These are phyloP conservation scores for Sporothrix globosa DNA, from an alignment of 2,329 filamentous ascomycete species.

Conservation along the genomic window DNA sequence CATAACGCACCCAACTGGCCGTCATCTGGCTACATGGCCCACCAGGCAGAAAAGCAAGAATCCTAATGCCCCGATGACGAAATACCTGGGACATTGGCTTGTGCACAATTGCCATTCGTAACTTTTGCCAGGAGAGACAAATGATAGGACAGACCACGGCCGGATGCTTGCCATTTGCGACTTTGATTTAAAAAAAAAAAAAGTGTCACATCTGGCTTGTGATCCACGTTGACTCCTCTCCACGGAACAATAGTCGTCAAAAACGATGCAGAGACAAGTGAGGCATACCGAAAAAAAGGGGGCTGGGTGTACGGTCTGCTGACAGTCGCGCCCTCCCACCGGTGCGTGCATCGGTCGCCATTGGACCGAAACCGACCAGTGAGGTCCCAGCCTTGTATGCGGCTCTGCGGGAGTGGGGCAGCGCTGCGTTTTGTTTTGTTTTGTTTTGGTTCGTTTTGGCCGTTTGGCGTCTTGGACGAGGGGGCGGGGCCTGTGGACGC, in stretches of 20 bases:
- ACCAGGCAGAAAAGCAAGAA: background rate
- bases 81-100: background rate
- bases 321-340: background rate
- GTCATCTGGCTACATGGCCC: background rate
- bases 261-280: background rate
- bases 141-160: background rate
- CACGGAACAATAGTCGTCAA: too few species aligned
- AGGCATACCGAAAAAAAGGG: background rate
- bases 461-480: too few species aligned
- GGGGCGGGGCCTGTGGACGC: background rate
- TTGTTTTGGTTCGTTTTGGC: background rate
- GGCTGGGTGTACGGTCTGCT: constrained; percentile 19
- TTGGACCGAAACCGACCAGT: background rate
- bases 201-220: background rate
- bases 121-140: background rate
- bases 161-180: background rate
- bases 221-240: background rate
- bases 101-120: background rate
- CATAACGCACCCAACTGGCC: background rate
- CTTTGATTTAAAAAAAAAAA: background rate
- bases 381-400: constrained; percentile 18
- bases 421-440: background rate
- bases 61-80: background rate
- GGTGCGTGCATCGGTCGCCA: background rate
- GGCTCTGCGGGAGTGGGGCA: constrained; percentile 8